Evolutionary conservation across 2,329 filamentous ascomycete species (phyloP), one percentile per base, ranked within the genome.

Genomic region (Tolypocladium pustulatum): DNA sequence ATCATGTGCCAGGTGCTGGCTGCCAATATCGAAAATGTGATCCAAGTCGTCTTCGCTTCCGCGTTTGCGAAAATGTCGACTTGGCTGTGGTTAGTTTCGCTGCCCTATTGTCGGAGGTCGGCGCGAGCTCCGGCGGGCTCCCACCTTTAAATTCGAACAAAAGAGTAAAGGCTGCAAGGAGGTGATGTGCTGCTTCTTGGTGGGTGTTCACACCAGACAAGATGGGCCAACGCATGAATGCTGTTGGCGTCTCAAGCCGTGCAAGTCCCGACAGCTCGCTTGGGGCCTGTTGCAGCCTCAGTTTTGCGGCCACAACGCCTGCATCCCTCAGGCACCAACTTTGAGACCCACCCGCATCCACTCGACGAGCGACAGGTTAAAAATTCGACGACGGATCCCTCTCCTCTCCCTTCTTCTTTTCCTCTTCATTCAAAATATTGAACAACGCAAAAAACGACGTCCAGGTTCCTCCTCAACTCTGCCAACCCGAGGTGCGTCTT

Each of bases 371-470:
- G n/a, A 6, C 13, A 30, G 27, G 46, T 49, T 49, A 49, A 53
- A 38, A 57, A 58, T 59, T 54, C 27, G 41, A 46, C 3, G 27
- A 7, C 25, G 27, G 37, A n/a, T 9, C 53, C 56, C 20, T 52
- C 8, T 2, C 8, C 65, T 64, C 58, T 59, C 65, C 66, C 61
- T 59, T 62, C 63, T 65, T 66, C 61, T 62, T 66, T 63, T 67
- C 65, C 59, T 63, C 64, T 67, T 65, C 62, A 64, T 68, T 62
- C 63, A 67, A 68, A 68, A 67, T 71, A 67, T 70, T 76, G 74
- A 77, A 78, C 75, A 78, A 78, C 75, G 75, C 75, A 78, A 77
- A 75, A 65, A 65, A 69, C 63, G 64, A 77, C 75, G 69, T 78
- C 74, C 73, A 71, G 60, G 71, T 73, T 73, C 65, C 68, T 72